Evolutionary conservation across 257 asterid species (phyloP).

Genomic region (Haberlea rhodopensis): DNA sequence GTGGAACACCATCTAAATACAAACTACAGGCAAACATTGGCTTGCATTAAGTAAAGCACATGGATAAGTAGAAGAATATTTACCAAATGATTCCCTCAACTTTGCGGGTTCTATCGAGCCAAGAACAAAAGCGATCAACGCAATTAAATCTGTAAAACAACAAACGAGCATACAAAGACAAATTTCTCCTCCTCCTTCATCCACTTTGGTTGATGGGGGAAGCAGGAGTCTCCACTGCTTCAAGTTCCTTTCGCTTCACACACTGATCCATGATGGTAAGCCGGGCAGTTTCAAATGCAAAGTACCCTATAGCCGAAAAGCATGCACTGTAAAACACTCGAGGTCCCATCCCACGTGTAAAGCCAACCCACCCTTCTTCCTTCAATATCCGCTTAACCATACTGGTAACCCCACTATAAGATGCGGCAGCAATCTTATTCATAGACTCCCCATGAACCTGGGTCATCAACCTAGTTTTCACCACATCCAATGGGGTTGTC

Average conservation of each 20-base stretch:
- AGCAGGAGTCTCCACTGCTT: slow-evolving; percentile 32
- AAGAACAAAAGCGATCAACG: not conserved
- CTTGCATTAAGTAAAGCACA: slow-evolving; percentile 1
- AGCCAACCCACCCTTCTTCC: slow-evolving; percentile 96
- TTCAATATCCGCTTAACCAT: slow-evolving; percentile 71
- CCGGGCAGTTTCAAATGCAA: slow-evolving; percentile 91
- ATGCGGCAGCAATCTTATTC: slow-evolving; percentile 59
- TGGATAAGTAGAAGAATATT: not conserved
- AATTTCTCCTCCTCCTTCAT: slow-evolving; percentile 23
- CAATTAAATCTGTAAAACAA: not conserved
- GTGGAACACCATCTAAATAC: not conserved
- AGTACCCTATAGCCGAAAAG: slow-evolving; percentile 93
- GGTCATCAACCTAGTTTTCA: slow-evolving; percentile 95
- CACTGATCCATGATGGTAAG: slow-evolving; percentile 71
- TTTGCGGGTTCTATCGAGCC: slow-evolving; percentile 4
- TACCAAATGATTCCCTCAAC: not conserved
- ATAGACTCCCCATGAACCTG: slow-evolving; percentile 67
- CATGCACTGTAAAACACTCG: slow-evolving; percentile 88
- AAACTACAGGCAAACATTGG: slow-evolving; percentile 5
- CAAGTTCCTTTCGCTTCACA: slow-evolving; percentile 61
- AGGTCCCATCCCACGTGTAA: slow-evolving; percentile 95
- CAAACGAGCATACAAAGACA: not conserved
- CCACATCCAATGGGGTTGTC: slow-evolving; percentile 96
- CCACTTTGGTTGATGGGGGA: slow-evolving; percentile 27
- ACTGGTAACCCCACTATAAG: slow-evolving; percentile 54